phyloP scores from a whole-genome alignment of 2,329 filamentous ascomycete species.

The Talaromyces sp. region DNA sequence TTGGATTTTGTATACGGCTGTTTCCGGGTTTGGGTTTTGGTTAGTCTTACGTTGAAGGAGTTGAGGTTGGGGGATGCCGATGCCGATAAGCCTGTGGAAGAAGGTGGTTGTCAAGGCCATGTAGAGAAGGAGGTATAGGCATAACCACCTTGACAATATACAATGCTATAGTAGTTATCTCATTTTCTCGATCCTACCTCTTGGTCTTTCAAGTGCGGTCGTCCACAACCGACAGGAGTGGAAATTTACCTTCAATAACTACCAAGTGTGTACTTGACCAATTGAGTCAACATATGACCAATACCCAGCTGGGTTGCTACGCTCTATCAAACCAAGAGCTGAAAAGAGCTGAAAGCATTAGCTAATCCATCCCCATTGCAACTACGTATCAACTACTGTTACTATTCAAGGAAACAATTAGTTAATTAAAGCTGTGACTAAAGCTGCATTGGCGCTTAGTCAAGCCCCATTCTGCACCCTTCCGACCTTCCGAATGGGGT shows the following conservation, averaged over 20 bases:
- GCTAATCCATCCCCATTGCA: neutral
- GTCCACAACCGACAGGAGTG: too few relatives aligned
- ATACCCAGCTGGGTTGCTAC: too few relatives aligned
- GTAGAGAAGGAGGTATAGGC: neutral
- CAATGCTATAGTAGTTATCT: neutral
- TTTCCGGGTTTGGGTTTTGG: conserved; percentile 38
- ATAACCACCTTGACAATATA: neutral
- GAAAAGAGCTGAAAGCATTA: neutral
- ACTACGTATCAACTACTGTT: neutral
- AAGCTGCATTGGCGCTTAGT: neutral
- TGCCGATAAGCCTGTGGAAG: neutral
- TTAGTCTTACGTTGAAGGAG: conserved; percentile 42
- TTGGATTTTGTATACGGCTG: conserved; percentile 51
- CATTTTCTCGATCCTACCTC: too few relatives aligned
- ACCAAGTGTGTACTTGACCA: too few relatives aligned
- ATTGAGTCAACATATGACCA: too few relatives aligned
- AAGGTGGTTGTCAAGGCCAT: neutral
- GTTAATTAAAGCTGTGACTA: neutral
- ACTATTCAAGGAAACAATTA: neutral
- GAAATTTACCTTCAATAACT: too few relatives aligned
- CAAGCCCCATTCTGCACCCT: neutral
- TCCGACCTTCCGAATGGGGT: neutral
- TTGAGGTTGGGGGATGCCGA: conserved; percentile 35
- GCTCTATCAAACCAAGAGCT: neutral
- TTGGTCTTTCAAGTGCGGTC: neutral